Evolutionary conservation across 257 asterid species (phyloP), one percentile per base, ranked within the genome.

Genomic region (Fraxinus americana): DNA sequence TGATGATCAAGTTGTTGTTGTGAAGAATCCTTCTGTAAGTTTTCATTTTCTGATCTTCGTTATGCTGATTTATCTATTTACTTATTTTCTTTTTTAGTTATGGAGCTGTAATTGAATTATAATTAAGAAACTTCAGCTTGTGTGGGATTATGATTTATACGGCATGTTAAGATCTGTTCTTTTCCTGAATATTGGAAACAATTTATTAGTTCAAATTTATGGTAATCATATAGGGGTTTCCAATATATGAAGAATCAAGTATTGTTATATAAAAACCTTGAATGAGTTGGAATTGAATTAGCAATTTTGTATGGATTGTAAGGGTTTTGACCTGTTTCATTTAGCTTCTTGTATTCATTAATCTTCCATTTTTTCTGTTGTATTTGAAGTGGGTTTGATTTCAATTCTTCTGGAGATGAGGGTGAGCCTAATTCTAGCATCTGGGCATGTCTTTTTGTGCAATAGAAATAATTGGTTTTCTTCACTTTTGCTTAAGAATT

Each of bases 381-480:
- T 52, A 16, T 52, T 23, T 52, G 61, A 52, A 52, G 61, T 50
- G 21, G 8, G 23, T 16, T 52, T 52, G 61, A 52, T 16, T 52
- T 52, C 21, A 50, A 14, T 13, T 13, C 61, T 50, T 50, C 16
- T 10, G 4, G 61, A 50, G 61, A 50, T 5, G 0, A 16, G 61
- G 63, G 45, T 70, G 75, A 30, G 34, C 45, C 80, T n/a, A 25
- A 23, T 63, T 79, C 76, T 81, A n/a, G 76, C 80, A 73, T 78
- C 88, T 39, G 75, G 79, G 73, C 57, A 41, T 61, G 72, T 16
- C 21, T 70, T 61, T 78, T 68, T 7, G 13, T 21, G 74, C 38
- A 75, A 16, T 70, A 85, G 32, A 27, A 72, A 23, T 67, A 63
- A 38, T 71, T 80, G 85, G 78, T 67, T 73, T 13, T 72, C 75